A percentile compares a stretch with the other conserved stretches of the same genome.
These are phyloP conservation scores for Coccomyxa sp. DNA, from an alignment of 139 green algal species.

Conservation along the genomic window DNA sequence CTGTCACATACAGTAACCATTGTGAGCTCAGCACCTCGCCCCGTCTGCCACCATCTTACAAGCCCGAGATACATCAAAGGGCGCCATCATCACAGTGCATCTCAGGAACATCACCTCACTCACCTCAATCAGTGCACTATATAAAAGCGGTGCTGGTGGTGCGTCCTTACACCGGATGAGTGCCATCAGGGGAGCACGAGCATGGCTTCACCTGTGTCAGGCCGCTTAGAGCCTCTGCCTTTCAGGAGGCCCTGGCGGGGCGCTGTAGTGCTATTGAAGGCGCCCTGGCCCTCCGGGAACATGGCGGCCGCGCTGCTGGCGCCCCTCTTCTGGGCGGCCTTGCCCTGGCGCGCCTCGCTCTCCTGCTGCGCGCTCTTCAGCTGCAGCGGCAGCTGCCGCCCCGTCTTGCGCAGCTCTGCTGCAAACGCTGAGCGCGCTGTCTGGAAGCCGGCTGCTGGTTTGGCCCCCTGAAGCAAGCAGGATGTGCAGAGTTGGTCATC, in stretches of 20 bases:
- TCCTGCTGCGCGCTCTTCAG: neutral
- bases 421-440: constrained; percentile 28
- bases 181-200: no score
- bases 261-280: neutral
- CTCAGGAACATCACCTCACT: no score
- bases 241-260: neutral
- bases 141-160: no score
- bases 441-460: constrained; percentile 28
- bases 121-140: no score
- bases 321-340: neutral
- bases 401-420: constrained; percentile 39
- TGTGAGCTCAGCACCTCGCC: no score
- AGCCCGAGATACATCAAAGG: no score
- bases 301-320: constrained; percentile 1
- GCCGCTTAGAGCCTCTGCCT: neutral
- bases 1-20: no score
- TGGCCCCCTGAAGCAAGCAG: neutral
- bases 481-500: neutral
- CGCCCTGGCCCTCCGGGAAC: constrained; percentile 6
- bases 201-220: neutral
- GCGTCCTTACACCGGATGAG: no score
- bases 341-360: neutral
- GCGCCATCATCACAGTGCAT: no score
- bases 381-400: constrained; percentile 22
- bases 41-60: no score